Percentiles rank a stretch among this genome's conserved stretches.
Conservation (phyloP, 768 basidiomycete genomes). For the Termitomyces sp. region DNA sequence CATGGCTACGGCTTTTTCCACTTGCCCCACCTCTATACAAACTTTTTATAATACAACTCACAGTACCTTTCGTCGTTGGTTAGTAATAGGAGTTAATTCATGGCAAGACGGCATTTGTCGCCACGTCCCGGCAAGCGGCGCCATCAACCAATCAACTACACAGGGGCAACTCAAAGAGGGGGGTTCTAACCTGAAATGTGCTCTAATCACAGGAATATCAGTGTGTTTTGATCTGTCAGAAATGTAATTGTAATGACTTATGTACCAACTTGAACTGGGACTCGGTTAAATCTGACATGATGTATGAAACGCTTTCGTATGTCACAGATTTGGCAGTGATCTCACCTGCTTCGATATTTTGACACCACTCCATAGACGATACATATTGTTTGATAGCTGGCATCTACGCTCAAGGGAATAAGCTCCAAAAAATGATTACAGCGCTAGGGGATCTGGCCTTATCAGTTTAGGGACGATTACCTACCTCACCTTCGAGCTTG, state of each 20-base stretch:
- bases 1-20: background rate
- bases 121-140: too few relatives aligned
- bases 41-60: too few relatives aligned
- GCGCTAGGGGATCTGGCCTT: background rate
- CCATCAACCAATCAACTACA: too few relatives aligned
- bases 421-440: background rate
- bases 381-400: background rate
- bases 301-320: background rate
- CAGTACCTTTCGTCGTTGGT: too few relatives aligned
- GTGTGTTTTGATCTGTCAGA: background rate
- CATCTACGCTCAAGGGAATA: conserved; percentile 5
- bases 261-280: background rate
- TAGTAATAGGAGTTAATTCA: too few relatives aligned
- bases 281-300: background rate
- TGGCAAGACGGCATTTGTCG: too few relatives aligned
- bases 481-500: too few relatives aligned
- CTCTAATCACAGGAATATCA: background rate
- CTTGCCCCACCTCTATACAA: background rate
- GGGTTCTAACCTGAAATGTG: background rate
- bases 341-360: background rate
- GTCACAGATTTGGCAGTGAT: background rate
- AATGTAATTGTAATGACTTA: background rate
- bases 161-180: too few relatives aligned
- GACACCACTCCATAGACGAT: background rate
- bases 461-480: too few relatives aligned